phyloP scores from a whole-genome alignment of 306 rosid species.

The Vicia faba region DNA sequence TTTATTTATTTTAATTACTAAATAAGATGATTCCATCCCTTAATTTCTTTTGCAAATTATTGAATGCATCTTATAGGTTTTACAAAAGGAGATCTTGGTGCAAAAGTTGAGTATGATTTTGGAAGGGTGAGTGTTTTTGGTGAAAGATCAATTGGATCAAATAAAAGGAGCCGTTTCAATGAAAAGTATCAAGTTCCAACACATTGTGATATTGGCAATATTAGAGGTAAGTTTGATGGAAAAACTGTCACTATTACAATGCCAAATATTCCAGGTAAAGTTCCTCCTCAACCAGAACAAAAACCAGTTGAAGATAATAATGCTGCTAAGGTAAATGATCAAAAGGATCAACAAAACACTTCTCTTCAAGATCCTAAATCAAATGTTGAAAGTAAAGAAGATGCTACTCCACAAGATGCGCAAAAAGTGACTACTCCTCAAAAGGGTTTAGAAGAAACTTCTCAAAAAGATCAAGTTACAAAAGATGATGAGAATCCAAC shows the following conservation, averaged over 20 bases:
- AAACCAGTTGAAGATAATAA: constrained; percentile 7
- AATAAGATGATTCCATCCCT: background rate
- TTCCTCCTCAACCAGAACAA: constrained; percentile 14
- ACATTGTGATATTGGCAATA: constrained; percentile 23
- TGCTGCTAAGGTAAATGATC: constrained; percentile 1
- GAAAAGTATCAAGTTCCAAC: constrained; percentile 36
- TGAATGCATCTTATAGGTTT: constrained; percentile 37
- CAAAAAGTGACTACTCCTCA: constrained; percentile 1
- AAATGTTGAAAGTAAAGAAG: background rate
- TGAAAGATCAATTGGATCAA: constrained; percentile 38
- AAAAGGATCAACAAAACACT: constrained; percentile 14
- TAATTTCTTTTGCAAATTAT: background rate
- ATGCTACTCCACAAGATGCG: background rate
- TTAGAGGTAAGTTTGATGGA: constrained; percentile 38
- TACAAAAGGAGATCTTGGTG: constrained; percentile 27
- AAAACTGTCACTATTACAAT: constrained; percentile 36
- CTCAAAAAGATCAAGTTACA: background rate
- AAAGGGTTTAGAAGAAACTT: constrained; percentile 17
- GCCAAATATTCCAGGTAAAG: constrained; percentile 21
- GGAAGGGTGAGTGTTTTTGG: constrained; percentile 43
- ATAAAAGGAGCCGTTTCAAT: constrained; percentile 33
- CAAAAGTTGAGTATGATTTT: constrained; percentile 34
- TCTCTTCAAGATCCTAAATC: constrained; percentile 19
- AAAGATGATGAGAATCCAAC: background rate
- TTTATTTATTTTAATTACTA: background rate